Evolutionary conservation across 1,284 basidiomycete genomes (phyloP), one percentile per base, ranked within the genome.

Genomic region (Marasmius tenuissimus): DNA sequence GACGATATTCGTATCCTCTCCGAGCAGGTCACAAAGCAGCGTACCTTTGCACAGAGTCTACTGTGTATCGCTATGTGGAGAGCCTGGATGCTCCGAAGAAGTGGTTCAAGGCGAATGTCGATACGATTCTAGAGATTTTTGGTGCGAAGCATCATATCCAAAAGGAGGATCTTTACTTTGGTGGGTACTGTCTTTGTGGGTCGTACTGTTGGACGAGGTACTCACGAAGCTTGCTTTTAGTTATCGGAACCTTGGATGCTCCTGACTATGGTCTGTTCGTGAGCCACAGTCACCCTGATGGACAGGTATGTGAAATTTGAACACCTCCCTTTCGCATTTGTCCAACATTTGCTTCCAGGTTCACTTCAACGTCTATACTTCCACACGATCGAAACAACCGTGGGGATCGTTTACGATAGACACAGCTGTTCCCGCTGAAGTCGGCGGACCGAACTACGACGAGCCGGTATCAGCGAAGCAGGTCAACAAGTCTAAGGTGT

Each of bases 101-200:
- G 61, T 93, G 92, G 88, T 88, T 94, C 69, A 83, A 84, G 59
- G 81, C 80, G 1, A 87, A 92, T 66, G 82, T 85, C n/a, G 83
- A 89, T 65, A 71, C 77, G 12, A 86, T 94, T 63, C 64, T 92
- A 69, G 71, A 81, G 55, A 72, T 82, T 5, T 91, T 82, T 68
- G 83, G 81, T 1, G 68, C 73, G 1, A 72, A 76, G 40, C 85
- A 89, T 70, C 77, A 76, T 7, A 81, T 92, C 53, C 81, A 80
- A 61, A 86, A 81, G 66, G 89, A 93, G 69, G 91, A 93, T 66
- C 69, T 93, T 40, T 84, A 84, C 63, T 73, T 93, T 0, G 84
- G 91, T 89, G 67, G 64, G 85, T 75, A 14, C 38, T 7, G 42
- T 27, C 37, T 49, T 38, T 35, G 27, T 55, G 22, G 14, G 40